Percentiles rank a stretch among this genome's conserved stretches.
phyloP scores from a whole-genome alignment of 2,329 filamentous ascomycete genomes.

The Pseudogymnoascus sp. region DNA sequence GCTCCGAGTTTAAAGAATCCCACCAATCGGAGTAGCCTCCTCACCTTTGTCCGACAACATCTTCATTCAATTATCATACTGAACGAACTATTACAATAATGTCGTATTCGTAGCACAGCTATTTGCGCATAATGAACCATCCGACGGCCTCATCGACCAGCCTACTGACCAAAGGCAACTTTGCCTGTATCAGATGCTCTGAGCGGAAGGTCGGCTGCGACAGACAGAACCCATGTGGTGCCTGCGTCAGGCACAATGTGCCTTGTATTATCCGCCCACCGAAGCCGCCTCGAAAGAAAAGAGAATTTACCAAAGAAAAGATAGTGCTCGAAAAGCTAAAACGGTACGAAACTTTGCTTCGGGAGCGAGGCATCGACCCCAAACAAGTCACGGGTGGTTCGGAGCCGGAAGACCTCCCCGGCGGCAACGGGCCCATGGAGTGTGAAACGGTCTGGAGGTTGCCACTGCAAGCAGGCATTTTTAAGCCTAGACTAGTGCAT shows the following conservation, averaged over 20 bases:
- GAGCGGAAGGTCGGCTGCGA: conserved; percentile 38
- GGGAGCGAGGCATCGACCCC: conserved; percentile 19
- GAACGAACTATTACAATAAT: not conserved
- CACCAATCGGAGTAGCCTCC: not conserved
- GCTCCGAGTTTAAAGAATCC: not conserved
- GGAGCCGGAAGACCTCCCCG: conserved; percentile 9
- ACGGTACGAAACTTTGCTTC: conserved; percentile 17
- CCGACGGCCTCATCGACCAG: not conserved
- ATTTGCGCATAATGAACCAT: not conserved
- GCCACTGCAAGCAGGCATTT: conserved; percentile 10
- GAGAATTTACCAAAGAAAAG: conserved; percentile 13
- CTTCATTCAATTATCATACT: not conserved
- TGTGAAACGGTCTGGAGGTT: conserved; percentile 11
- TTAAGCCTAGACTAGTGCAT: conserved; percentile 19
- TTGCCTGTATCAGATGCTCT: conserved; percentile 11
- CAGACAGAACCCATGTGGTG: conserved; percentile 34
- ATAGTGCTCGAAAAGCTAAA: conserved; percentile 12
- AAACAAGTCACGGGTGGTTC: conserved; percentile 11
- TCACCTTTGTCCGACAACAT: not conserved
- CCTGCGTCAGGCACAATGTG: conserved; percentile 32
- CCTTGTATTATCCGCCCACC: conserved; percentile 10
- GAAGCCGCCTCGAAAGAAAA: conserved; percentile 11
- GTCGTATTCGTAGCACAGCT: not conserved
- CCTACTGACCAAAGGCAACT: not conserved
- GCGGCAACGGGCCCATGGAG: not conserved